Conservation (phyloP, 306 rosid species). For the Corylus heterophylla region DNA sequence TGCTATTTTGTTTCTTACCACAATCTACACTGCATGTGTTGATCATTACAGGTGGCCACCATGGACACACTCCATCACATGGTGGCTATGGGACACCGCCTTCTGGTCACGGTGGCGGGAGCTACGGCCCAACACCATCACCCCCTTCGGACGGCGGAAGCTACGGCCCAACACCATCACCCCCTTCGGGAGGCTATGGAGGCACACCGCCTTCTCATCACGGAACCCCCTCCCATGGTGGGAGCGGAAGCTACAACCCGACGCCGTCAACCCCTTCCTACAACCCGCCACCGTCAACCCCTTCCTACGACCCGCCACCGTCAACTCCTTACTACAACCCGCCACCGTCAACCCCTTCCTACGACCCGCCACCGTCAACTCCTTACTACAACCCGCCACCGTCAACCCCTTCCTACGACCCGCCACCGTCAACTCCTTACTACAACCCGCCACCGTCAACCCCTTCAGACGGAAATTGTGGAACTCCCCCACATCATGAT, state of each 20-base stretch:
- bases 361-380: constrained; percentile 40
- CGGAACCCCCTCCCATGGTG: constrained; percentile 50
- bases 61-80: constrained; percentile 38
- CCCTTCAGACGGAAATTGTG: too few relatives aligned
- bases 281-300: constrained; percentile 31
- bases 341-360: constrained; percentile 51
- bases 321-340: constrained; percentile 27
- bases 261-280: constrained; percentile 43
- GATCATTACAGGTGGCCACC: constrained; percentile 38
- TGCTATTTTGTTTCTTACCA: constrained; percentile 2
- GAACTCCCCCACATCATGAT: too few relatives aligned
- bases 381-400: constrained; percentile 30
- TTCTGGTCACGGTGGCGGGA: constrained; percentile 34
- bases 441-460: constrained; percentile 45
- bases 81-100: neutral
- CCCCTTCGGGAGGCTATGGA: neutral
- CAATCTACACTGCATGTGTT: constrained; percentile 10
- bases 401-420: constrained; percentile 49
- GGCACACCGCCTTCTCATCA: constrained; percentile 8
- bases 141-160: constrained; percentile 31
- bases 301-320: constrained; percentile 43
- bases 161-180: constrained; percentile 52
- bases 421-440: constrained; percentile 39
- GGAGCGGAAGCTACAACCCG: constrained; percentile 47
- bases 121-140: constrained; percentile 53